phyloP scores from a whole-genome alignment of 2,329 filamentous ascomycete genomes.

The Trichoderma harzianum region DNA sequence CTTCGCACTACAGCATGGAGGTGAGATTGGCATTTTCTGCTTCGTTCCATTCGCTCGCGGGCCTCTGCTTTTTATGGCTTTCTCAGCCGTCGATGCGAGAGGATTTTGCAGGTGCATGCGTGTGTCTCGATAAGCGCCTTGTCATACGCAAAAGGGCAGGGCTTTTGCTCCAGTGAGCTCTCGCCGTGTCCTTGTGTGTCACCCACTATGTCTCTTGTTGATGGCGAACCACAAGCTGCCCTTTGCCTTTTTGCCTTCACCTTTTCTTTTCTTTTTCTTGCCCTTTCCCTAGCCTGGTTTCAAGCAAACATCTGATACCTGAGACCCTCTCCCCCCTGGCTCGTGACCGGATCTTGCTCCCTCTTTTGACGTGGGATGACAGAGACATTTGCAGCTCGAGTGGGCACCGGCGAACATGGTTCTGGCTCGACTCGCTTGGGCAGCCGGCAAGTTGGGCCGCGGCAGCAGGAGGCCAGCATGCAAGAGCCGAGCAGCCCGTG shows the following conservation, averaged over 20 bases:
- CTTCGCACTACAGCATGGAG: not conserved
- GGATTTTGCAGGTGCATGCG: not conserved
- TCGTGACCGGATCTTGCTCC: not conserved
- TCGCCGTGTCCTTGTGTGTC: conserved; percentile 1
- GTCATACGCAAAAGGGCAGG: conserved; percentile 7
- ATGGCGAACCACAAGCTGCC: not conserved
- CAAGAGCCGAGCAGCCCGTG: conserved; percentile 7
- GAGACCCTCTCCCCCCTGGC: not conserved
- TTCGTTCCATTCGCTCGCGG: not conserved
- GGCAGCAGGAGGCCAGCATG: conserved; percentile 12
- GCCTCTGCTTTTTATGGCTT: not conserved
- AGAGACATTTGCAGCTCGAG: conserved; percentile 12
- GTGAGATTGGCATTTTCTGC: not conserved
- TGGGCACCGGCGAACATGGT: conserved; percentile 15
- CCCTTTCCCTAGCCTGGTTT: not conserved
- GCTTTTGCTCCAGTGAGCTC: conserved; percentile 12
- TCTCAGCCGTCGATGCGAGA: not conserved
- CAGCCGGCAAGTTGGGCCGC: conserved; percentile 9
- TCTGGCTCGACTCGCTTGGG: conserved; percentile 16
- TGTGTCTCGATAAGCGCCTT: conserved; percentile 15
- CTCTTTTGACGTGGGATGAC: conserved; percentile 4
- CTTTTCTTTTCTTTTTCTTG: not conserved
- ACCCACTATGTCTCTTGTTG: not conserved
- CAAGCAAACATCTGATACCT: not conserved
- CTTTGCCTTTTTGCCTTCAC: not conserved